Evolutionary conservation across 305 asterid genomes (phyloP), one percentile per base, ranked within the genome.

Genomic region (Fraxinus ornus): DNA sequence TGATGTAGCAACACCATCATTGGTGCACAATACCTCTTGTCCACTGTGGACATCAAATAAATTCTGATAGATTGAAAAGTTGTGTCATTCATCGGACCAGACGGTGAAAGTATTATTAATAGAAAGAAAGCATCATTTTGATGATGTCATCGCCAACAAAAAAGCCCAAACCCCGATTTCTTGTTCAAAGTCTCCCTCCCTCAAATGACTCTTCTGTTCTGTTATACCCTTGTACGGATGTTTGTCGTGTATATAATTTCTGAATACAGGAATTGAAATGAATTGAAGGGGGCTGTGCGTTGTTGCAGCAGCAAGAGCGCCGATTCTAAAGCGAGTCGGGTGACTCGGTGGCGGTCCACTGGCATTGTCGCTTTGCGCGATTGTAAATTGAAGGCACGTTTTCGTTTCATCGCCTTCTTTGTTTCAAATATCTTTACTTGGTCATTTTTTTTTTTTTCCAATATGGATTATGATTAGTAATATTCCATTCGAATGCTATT

Each of bases 291-390:
- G 71, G 44, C n/a, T n/a, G 94, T 96, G 98, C 98, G 99, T 76
- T 96, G 99, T 81, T 76, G 87, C 86, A 91, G 86, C 60, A 92
- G 98, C 90, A 91, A 94, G 87, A 76, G 62, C 77, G 88, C 80
- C 36, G 95, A 93, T 84, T 93, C 97, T 68, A 88, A 88, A 78
- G 94, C 93, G 8, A 87, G 76, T 87, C 93, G 97, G 81, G 71
- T 85, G 85, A 87, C 91, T 60, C 93, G 99, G 44, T 94, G 98
- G 98, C 94, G 97, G 83, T 91, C 99, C 83, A 94, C 99, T 64
- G 98, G 98, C 82, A 96, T 96, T 75, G 99, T 96, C 28, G 97
- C 97, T 73, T 81, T 94, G 89, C 97, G 98, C 32, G 98, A 94
- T 85, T 89, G 97, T 84, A 96, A 93, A 86, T 88, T 96, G 87